Evolutionary conservation across 164 flowering plant species (phyloP), one percentile per base, ranked within the genome.

Genomic region (Brasenia schreberi): DNA sequence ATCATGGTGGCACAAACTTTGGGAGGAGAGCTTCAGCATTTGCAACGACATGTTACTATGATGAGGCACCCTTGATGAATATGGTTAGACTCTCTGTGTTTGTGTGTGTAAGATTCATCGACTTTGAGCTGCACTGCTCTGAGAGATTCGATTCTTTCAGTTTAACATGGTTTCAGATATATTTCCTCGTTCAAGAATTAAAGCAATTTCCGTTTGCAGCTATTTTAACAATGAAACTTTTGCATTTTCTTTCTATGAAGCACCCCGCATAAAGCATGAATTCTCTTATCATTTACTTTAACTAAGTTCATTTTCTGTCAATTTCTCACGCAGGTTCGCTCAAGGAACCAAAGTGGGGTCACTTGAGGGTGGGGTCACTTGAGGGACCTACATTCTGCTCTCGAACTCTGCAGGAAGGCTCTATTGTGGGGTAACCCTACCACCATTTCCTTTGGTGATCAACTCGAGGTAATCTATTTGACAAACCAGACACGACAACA

Each of bases 41-140:
- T 43, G 81, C 79, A 19, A 81, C 87, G 6, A 85, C 96, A 42
- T 85, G 87, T 59, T 89, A 89, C 80, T 87, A 88, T 52, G 90
- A 90, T 70, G 94, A 90, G 73, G 96, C 94, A 66, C 96, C 96
- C 18, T 78, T 90, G 97, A 90, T 62, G 94, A 88, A 80, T 90
- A 64, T 61, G 97, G 96, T 85, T 42, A 27, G 75, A 19, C 39
- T 33, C 39, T 33, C 4, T 33, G 39, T 33, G 39, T 33, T 1
- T 33, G 39, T 33, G 39, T 33, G 39, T 33, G 39, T 33, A 3
- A 33, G 4, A 33, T 33, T 33, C 39, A 33, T 33, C 39, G 39
- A 33, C 39, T 33, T 33, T 33, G 39, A 33, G 4, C 39, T 33
- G 39, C 39, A 33, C 39, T 33, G 39, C 39, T 33, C 39, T 33